Evolutionary conservation across 106 monocot species (phyloP), one percentile per base, ranked within the genome.

Genomic region (Dendrobium chrysotoxum): DNA sequence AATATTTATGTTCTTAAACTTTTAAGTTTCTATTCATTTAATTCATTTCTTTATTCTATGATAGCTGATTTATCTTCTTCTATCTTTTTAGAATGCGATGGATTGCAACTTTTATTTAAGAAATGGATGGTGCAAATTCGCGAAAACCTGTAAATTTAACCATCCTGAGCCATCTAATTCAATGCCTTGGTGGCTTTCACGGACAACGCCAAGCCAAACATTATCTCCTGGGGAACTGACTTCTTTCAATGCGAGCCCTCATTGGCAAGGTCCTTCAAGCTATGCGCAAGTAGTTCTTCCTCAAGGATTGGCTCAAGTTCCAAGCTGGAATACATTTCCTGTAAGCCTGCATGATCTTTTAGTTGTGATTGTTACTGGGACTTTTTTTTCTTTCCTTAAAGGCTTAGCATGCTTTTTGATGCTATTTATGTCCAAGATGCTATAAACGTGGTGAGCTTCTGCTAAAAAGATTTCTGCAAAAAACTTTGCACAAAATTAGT

Each of bases 51-150:
- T 20, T 55, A 78, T 55, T 55, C 13, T 55, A 15, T 75, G 23
- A 35, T 72, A 57, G 39, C 47, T 40, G 40, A 41, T 72, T 72
- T 18, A 72, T 38, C 38, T 40, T 77, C 66, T 26, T 41, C 75
- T 82, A 84, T 76, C 53, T 84, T 67, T 38, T 82, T 84, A 99
- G 99, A 89, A 93, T 82, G 91, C 90, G 76, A 84, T 91, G 74
- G 93, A 95, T 39, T 99, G 99, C 82, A 85, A 95, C 71, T 99
- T 90, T 82, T 99, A 95, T 90, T 78, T 99, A 87, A 91, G 93
- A 84, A 99, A 93, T 5, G 95, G 99, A 15, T 83, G 82, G 42
- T 99, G 99, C 79, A 99, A 99, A 79, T 99, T 95, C 79, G 91
- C 90, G 28, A 87, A 65, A 45, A 99, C 95, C n/a, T 99, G 99